A percentile compares a stretch with the other conserved stretches of the same genome.
Conservation (phyloP, 768 basidiomycete species). For the Podaxis sp. region DNA sequence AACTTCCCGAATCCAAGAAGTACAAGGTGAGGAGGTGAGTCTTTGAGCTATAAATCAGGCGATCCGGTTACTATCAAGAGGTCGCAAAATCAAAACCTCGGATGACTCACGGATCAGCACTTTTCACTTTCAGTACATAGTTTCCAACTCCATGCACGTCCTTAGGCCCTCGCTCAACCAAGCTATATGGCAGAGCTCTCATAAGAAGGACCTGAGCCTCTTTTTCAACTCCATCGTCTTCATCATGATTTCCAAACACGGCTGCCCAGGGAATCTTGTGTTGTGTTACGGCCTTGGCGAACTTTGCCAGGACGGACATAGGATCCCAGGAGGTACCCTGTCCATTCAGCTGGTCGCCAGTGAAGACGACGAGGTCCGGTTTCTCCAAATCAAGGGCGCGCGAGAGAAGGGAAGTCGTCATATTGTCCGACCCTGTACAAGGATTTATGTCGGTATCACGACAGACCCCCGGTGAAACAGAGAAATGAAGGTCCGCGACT, state of each 20-base stretch:
- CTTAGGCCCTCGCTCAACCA: slow-evolving; percentile 78
- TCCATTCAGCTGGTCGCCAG: slow-evolving; percentile 92
- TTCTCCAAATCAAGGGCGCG: slow-evolving; percentile 75
- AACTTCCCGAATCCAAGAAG: slow-evolving; percentile 87
- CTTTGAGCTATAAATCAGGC: slow-evolving; percentile 54
- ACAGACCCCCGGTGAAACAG: slow-evolving; percentile 76
- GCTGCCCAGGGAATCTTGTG: slow-evolving; percentile 86
- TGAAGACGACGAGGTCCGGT: slow-evolving; percentile 90
- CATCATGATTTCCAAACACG: slow-evolving; percentile 95
- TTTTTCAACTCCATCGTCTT: slow-evolving; percentile 63
- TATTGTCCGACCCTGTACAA: slow-evolving; percentile 68
- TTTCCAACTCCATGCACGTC: slow-evolving; percentile 91
- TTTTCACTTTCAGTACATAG: slow-evolving; percentile 82
- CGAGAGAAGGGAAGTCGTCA: slow-evolving; percentile 73
- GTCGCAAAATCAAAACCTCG: not conserved
- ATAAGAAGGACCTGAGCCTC: slow-evolving; percentile 68
- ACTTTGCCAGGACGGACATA: slow-evolving; percentile 86
- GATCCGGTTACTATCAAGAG: not conserved
- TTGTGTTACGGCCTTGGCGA: slow-evolving; percentile 73
- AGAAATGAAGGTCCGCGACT: slow-evolving; percentile 93
- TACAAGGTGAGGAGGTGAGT: slow-evolving; percentile 90
- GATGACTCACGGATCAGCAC: slow-evolving; percentile 74
- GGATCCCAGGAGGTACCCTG: slow-evolving; percentile 90
- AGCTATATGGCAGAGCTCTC: slow-evolving; percentile 81
- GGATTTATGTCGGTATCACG: slow-evolving; percentile 67